Conservation (phyloP, 495 filamentous ascomycete species). For the Penicillium paradoxum region DNA sequence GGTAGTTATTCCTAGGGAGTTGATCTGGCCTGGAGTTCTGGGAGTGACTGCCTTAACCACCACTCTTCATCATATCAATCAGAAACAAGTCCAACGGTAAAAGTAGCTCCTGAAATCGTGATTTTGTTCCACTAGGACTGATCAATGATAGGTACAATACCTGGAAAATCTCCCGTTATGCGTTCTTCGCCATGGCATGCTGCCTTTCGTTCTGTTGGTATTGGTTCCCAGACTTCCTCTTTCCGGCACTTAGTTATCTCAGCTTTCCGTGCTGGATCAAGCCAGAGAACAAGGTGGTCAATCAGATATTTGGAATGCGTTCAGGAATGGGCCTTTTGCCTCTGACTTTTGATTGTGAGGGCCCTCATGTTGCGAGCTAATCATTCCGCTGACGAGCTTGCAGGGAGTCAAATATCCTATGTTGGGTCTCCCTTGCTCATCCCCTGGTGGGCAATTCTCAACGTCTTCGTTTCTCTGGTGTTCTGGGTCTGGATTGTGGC, state of each 20-base stretch:
- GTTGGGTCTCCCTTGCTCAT: constrained; percentile 74
- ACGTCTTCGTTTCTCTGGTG: constrained; percentile 68
- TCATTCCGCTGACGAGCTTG: constrained; percentile 32
- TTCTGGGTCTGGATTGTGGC: constrained; percentile 80
- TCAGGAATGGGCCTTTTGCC: constrained; percentile 77
- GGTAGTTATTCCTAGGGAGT: constrained; percentile 70
- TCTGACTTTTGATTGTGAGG: constrained; percentile 66
- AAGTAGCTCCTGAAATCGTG: constrained; percentile 8
- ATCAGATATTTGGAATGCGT: constrained; percentile 74
- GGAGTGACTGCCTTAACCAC: constrained; percentile 77
- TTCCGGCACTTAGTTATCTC: constrained; percentile 80
- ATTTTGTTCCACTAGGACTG: constrained; percentile 16
- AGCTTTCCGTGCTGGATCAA: constrained; percentile 81
- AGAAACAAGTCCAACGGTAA: constrained; percentile 12
- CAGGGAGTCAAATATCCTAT: constrained; percentile 83
- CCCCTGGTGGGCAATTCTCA: constrained; percentile 80
- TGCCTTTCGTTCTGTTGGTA: constrained; percentile 59
- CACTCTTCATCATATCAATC: constrained; percentile 58
- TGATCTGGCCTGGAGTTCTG: constrained; percentile 84
- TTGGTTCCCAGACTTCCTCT: constrained; percentile 73
- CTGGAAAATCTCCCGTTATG: constrained; percentile 74
- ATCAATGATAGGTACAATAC: constrained; percentile 53
- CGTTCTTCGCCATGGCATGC: constrained; percentile 69
- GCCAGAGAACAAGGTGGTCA: constrained; percentile 67
- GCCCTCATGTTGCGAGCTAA: constrained; percentile 28